Evolutionary conservation across 305 asterid species (phyloP).

Genomic region (Ilex paraguariensis): DNA sequence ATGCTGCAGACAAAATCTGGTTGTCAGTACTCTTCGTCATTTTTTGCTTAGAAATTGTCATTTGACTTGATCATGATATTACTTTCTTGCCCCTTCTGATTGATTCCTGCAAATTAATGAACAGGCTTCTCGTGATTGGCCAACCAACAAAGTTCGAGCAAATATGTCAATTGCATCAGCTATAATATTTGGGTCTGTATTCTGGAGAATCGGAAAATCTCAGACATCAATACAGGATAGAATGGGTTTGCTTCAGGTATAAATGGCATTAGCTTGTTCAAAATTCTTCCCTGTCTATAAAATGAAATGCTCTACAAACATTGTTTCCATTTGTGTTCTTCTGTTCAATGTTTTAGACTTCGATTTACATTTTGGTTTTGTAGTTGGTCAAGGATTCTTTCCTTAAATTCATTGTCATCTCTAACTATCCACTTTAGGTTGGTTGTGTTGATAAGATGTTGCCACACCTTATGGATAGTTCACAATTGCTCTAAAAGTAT

Average conservation of each 20-base stretch:
- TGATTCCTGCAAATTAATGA: conserved; percentile 11
- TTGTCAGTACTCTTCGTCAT: no score
- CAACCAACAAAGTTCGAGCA: conserved; percentile 93
- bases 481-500: no score
- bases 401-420: no score
- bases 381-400: no score
- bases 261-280: conserved; percentile 10
- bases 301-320: background rate
- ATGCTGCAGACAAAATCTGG: no score
- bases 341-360: background rate
- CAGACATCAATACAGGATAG: conserved; percentile 97
- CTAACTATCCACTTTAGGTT: no score
- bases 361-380: no score
- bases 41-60: no score
- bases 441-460: no score
- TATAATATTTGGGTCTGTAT: conserved; percentile 92
- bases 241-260: conserved; percentile 97
- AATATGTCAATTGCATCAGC: conserved; percentile 98
- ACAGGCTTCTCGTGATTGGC: conserved; percentile 98
- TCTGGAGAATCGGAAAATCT: conserved; percentile 97
- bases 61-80: background rate
- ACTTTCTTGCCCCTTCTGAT: conserved; percentile 14
- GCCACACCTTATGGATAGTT: no score
- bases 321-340: background rate
- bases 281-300: conserved; percentile 12